A percentile compares a stretch with the other conserved stretches of the same genome.
Evolutionary conservation across 2,329 filamentous ascomycete genomes (phyloP).

Genomic region (Leptoxyphium fumago): DNA sequence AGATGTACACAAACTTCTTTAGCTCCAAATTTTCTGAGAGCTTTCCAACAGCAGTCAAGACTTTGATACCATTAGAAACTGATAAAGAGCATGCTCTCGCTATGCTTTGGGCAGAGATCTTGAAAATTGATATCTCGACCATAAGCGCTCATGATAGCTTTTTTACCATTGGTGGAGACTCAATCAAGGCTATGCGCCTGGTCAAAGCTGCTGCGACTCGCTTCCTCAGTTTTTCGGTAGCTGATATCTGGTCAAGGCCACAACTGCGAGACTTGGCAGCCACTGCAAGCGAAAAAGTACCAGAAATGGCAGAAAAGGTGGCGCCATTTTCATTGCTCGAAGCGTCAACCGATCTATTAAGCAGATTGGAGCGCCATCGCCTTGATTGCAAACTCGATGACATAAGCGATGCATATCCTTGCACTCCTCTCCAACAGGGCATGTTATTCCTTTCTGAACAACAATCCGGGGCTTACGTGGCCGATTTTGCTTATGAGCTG

Average conservation of each 20-base stretch:
- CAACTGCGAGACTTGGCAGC: slow-evolving; percentile 2
- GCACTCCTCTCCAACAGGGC: background rate
- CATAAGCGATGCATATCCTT: background rate
- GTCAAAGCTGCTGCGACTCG: slow-evolving; percentile 24
- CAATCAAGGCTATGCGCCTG: slow-evolving; percentile 29
- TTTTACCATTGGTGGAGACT: slow-evolving; percentile 31
- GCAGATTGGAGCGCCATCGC: no score
- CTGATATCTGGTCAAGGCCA: slow-evolving; percentile 25
- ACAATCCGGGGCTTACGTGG: background rate
- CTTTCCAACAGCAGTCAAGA: no score
- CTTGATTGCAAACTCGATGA: no score
- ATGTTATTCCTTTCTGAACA: background rate
- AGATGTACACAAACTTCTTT: no score
- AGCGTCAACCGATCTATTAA: no score
- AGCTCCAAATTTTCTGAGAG: no score
- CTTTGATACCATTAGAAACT: no score
- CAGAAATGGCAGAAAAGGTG: no score
- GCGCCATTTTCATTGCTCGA: no score
- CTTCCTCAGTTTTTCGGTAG: slow-evolving; percentile 25
- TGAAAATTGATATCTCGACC: background rate
- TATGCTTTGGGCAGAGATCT: background rate
- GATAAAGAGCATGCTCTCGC: background rate
- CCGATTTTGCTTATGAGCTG: background rate
- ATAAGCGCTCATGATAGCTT: slow-evolving; percentile 12
- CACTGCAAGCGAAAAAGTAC: no score